Percentiles rank a stretch among this genome's conserved stretches.
These are phyloP conservation scores for Ceratobasidium sp. DNA, from an alignment of 1,284 basidiomycete genomes.

Conservation along the genomic window DNA sequence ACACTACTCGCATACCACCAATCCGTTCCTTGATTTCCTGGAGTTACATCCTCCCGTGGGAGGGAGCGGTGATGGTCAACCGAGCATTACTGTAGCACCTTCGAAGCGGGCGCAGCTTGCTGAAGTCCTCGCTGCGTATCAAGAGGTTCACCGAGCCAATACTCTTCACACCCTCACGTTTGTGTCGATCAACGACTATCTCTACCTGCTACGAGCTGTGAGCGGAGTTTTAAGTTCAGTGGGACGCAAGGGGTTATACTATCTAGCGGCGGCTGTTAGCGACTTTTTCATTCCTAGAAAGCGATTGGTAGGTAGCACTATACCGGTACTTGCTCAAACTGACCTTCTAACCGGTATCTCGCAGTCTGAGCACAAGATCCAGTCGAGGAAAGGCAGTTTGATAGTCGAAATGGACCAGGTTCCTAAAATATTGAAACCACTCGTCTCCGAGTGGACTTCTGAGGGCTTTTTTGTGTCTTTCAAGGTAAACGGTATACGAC, in stretches of 20 bases:
- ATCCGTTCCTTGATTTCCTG: constrained; percentile 97
- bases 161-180: constrained; percentile 87
- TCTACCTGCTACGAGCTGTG: constrained; percentile 88
- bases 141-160: constrained; percentile 74
- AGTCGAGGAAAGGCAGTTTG: constrained; percentile 91
- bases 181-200: constrained; percentile 95
- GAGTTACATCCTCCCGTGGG: constrained; percentile 49
- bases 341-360: constrained; percentile 3
- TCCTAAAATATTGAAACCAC: constrained; percentile 90
- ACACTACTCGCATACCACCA: constrained; percentile 97
- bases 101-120: constrained; percentile 68
- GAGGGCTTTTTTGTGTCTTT: constrained; percentile 95
- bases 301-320: constrained; percentile 68
- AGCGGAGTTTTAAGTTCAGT: constrained; percentile 68
- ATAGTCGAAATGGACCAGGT: constrained; percentile 99
- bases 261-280: constrained; percentile 96
- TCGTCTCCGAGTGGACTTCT: constrained; percentile 93
- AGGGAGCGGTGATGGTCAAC: constrained; percentile 40
- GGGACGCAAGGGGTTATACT: constrained; percentile 84
- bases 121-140: constrained; percentile 81
- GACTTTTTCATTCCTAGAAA: constrained; percentile 96
- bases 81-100: constrained; percentile 68
- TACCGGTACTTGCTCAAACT: neutral
- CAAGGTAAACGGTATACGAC: constrained; percentile 67
- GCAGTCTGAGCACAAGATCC: constrained; percentile 97